A percentile compares a stretch with the other conserved stretches of the same genome.
phyloP scores from a whole-genome alignment of 192 early-diverging fungal species.

The Powellomyces hirtus region DNA sequence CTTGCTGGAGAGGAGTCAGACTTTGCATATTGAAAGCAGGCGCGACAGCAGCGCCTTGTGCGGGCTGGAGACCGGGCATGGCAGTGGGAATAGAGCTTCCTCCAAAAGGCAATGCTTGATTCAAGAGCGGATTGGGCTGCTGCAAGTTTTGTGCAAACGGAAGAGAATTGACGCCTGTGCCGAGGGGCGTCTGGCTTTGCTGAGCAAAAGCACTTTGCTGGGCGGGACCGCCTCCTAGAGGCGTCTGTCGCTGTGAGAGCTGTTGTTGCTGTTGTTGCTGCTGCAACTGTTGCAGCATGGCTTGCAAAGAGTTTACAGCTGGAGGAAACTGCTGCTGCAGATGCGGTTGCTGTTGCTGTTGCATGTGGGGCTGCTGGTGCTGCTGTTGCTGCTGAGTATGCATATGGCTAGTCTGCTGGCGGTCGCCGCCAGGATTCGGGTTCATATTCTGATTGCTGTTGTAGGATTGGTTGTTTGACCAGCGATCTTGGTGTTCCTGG shows the following conservation, averaged over 20 bases:
- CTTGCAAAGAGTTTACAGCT: constrained; percentile 17
- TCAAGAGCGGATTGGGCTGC: background rate
- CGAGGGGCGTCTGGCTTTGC: too few relatives aligned
- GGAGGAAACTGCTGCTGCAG: constrained; percentile 2
- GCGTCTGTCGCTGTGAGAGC: too few relatives aligned
- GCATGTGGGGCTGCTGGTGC: background rate
- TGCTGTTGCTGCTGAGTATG: background rate
- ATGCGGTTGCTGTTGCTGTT: background rate
- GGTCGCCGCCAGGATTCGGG: too few relatives aligned
- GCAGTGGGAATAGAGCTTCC: background rate
- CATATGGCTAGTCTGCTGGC: background rate
- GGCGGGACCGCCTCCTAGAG: too few relatives aligned
- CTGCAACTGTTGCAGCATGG: constrained; percentile 29
- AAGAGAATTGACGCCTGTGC: too few relatives aligned
- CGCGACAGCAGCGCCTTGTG: background rate
- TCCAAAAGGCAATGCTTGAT: background rate
- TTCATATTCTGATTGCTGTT: too few relatives aligned
- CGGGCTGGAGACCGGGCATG: constrained; percentile 1
- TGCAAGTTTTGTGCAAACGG: too few relatives aligned
- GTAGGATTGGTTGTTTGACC: too few relatives aligned
- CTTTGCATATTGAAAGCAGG: constrained; percentile 2
- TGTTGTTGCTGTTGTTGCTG: constrained; percentile 24
- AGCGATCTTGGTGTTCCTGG: too few relatives aligned
- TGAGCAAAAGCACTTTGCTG: too few relatives aligned
- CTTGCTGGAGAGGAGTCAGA: constrained; percentile 17